Evolutionary conservation across 2,329 filamentous ascomycete genomes (phyloP).

Genomic region (Plectosphaerella plurivora): DNA sequence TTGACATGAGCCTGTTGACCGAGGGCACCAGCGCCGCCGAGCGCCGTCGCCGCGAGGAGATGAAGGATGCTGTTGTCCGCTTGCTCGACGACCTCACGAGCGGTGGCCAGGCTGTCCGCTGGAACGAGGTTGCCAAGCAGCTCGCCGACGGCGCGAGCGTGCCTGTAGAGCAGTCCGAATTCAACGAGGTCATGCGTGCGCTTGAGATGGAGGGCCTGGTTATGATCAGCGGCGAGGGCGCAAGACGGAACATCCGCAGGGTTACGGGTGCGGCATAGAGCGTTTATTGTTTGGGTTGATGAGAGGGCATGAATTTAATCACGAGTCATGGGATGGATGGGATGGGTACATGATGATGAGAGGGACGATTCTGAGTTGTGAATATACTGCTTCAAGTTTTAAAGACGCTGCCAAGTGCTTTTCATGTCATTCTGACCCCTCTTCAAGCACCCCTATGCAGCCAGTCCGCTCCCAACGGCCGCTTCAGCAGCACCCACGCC

Average conservation of each 20-base stretch:
- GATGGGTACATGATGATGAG: neutral
- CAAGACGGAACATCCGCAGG: slow-evolving; percentile 75
- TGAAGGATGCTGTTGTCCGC: slow-evolving; percentile 73
- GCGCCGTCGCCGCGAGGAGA: slow-evolving; percentile 72
- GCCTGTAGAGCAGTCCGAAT: slow-evolving; percentile 72
- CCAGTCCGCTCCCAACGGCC: slow-evolving; percentile 9
- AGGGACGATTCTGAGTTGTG: slow-evolving; percentile 8
- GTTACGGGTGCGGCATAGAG: slow-evolving; percentile 49
- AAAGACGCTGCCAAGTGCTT: no score
- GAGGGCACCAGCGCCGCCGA: slow-evolving; percentile 93
- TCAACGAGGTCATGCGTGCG: slow-evolving; percentile 72
- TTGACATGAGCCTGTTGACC: slow-evolving; percentile 93
- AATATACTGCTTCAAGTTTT: no score
- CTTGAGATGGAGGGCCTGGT: slow-evolving; percentile 83
- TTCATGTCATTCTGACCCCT: no score
- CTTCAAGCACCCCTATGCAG: neutral
- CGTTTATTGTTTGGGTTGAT: neutral
- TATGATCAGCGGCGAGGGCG: slow-evolving; percentile 78
- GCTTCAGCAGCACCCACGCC: slow-evolving; percentile 1
- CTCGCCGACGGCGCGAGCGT: slow-evolving; percentile 68
- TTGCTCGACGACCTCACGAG: slow-evolving; percentile 78
- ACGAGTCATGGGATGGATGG: no score
- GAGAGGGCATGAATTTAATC: neutral
- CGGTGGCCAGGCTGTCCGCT: slow-evolving; percentile 63
- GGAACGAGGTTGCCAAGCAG: slow-evolving; percentile 70